Base-by-base conservation (phyloP, 2,329 filamentous ascomycete species). In the Cadophora sp. region DNA sequence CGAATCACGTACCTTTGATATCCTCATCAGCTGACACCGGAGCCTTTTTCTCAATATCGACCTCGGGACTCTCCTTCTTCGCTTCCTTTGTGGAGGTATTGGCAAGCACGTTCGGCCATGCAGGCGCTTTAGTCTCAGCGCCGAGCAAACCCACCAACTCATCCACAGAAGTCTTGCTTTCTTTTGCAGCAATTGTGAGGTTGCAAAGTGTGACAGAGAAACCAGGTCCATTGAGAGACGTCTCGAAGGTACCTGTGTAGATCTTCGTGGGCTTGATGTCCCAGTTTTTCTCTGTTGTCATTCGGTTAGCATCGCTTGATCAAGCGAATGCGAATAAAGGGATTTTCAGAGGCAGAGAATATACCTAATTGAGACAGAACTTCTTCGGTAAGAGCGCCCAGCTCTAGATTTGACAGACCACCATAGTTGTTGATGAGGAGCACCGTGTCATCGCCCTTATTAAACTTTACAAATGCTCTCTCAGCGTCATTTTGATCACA, bases 371-470 rank as follows among this genome's bases (percentile, higher is more conserved):
- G 78, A 55, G 78, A 74, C 0, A 81, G 71, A 4, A 78, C 76
- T 29, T 84, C 77, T 59, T 81, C 79, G 1, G 82, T 82, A 62
- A 86, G 61, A 0, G 85, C 86, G 7, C 84, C 83, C 73, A 88
- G 79, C 77, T 89, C 87, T 7, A 89, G 81, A 68, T 84, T 81
- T 1, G 85, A 88, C 75, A 89, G 81, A 71, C 86, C 86, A 58
- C 86, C 86, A 74, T 86, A 87, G 78, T 89, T 89, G 80, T 84
- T 88, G 68, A 88, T 79, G 26, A 89, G 78, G 26, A 88, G 78
- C 1, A 85, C 81, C 0, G 80, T 82, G 77, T 83, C 80, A 69
- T 85, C 83, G 1, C 76, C 74, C 3, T 80, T 73, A 14, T 79
- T 78, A 73, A 85, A 85, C 2, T 80, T 76, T 14, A 85, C 82